These are phyloP conservation scores for Magnaporthiopsis rhizophila DNA, from an alignment of 2,329 filamentous ascomycete genomes.

Conservation along the genomic window DNA sequence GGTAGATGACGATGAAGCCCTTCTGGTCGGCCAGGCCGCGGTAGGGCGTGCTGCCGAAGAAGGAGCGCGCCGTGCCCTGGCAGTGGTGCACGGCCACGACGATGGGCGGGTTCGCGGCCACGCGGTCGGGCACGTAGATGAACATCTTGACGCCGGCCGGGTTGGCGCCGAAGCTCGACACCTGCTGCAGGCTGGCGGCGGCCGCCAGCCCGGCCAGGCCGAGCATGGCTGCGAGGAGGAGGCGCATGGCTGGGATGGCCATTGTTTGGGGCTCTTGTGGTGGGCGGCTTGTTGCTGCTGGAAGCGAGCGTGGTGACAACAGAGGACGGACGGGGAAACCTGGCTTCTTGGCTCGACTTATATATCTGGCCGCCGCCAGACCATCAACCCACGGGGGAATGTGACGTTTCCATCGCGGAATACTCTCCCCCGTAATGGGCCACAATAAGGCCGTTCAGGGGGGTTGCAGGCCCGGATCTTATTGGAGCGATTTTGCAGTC, in stretches of 20 bases:
- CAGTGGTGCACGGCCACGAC: conserved; percentile 49
- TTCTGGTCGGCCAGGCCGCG: conserved; percentile 31
- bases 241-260: not conserved
- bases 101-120: conserved; percentile 33
- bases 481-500: not conserved
- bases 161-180: conserved; percentile 31
- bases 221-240: not conserved
- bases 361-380: not conserved
- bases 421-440: not conserved
- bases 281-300: not conserved
- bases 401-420: not conserved
- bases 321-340: not conserved
- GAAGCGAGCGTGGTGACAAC: not conserved
- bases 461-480: not conserved
- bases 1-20: conserved; percentile 45
- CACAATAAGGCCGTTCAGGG: not conserved
- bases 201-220: conserved; percentile 3
- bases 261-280: not conserved
- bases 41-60: conserved; percentile 41
- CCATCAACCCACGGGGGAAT: not conserved
- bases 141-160: conserved; percentile 36
- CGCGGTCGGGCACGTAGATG: conserved; percentile 30
- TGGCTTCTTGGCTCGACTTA: not conserved
- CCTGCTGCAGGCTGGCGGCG: conserved; percentile 24
- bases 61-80: conserved; percentile 38